These are phyloP conservation scores for Skeletonema tropicum DNA, from an alignment of 108 stramenopile species.

Conservation along the genomic window DNA sequence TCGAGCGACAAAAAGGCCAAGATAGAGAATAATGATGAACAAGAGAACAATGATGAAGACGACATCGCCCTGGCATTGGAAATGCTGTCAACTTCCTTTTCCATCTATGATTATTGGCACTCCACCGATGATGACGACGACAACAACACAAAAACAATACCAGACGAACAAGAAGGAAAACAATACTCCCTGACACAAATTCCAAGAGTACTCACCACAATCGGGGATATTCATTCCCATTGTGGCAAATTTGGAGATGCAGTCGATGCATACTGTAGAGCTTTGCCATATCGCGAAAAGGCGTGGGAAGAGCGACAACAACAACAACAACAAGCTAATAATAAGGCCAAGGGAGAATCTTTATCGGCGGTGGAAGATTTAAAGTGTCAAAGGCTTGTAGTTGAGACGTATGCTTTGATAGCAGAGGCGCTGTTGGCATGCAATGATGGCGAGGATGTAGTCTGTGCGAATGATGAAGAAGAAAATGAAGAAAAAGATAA, in stretches of 20 bases:
- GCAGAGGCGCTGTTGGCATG: constrained; percentile 76
- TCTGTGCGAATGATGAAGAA: constrained; percentile 59
- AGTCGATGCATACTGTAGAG: constrained; percentile 76
- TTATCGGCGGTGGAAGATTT: constrained; percentile 49
- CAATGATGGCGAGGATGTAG: constrained; percentile 63
- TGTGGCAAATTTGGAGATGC: constrained; percentile 66
- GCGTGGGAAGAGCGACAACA: constrained; percentile 22
- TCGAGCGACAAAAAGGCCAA: constrained; percentile 5
- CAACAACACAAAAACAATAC: constrained; percentile 2
- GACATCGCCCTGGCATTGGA: constrained; percentile 69
- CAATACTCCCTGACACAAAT: constrained; percentile 59
- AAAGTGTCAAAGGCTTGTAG: constrained; percentile 51
- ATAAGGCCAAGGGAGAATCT: constrained; percentile 11
- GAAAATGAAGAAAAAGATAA: constrained; percentile 10
- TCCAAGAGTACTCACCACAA: constrained; percentile 66
- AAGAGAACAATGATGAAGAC: constrained; percentile 33
- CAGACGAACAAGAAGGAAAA: constrained; percentile 15
- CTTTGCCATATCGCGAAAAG: constrained; percentile 63
- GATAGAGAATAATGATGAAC: constrained; percentile 9
- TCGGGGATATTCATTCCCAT: constrained; percentile 69
- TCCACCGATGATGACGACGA: not conserved
- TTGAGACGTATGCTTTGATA: constrained; percentile 71
- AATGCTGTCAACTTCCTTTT: constrained; percentile 80
- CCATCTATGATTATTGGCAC: constrained; percentile 62
- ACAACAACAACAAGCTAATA: too few relatives aligned